Base-by-base conservation (phyloP, 1,139 yeast species). In the Lodderomyces theae region DNA sequence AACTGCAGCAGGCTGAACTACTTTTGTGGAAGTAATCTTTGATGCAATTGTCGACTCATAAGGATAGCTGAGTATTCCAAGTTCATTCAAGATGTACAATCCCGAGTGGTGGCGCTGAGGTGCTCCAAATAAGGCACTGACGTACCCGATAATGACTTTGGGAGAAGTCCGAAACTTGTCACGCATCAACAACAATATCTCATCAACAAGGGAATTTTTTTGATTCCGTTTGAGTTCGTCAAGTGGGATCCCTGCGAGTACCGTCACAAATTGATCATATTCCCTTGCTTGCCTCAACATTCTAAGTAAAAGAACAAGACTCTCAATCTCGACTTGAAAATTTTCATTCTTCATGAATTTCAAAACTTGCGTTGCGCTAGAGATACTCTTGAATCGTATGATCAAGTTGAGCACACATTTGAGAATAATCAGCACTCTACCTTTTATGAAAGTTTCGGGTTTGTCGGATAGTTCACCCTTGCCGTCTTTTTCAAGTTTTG, bases 341-440 rank as follows among this genome's bases (percentile, higher is more conserved):
- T 58, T 47, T 38, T 64, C 61, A 17, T 60, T 52, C 3, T 51
- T 43, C 63, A 71, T 65, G 44, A 66, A 69, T 40, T 57, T 53
- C 24, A 72, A 51, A 3, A 70, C 63, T 18, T 59, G 59, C 4
- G 62, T 48, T 42, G 72, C 64, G 30, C 58, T 58, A 15, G 58
- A 54, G 0, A 66, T 57, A 1, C 72, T 72, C 44, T 67, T 68
- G 49, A 68, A 69, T 5, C 53, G 54, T 67, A 70, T 69, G 17
- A 68, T 59, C 44, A 69, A 64, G 19, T 54, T 50, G 34, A 69
- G 49, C 7, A 67, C 51, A 3, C 58, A 51, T 26, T 56, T 53
- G 1, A 70, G 52, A 6, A 71, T 56, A 1, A 53, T 45, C 38
- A 60, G 66, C 2, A 64, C 53, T 5, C 25, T 15, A 9, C 22